phyloP scores from a whole-genome alignment of 495 filamentous ascomycete species.

The Lophium mytilinum region DNA sequence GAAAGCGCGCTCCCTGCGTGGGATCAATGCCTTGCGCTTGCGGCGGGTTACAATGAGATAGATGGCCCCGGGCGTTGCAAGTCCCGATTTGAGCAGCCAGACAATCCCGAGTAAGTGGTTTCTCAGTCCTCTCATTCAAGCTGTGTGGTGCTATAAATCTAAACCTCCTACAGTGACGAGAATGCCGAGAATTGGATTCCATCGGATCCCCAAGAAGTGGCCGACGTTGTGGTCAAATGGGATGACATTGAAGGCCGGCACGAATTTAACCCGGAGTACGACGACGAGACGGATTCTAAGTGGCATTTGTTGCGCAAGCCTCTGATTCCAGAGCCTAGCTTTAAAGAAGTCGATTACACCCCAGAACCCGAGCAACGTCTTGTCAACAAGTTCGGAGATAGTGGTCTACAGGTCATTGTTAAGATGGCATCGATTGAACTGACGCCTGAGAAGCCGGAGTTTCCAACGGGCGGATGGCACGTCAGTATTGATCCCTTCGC shows the following conservation, averaged over 20 bases:
- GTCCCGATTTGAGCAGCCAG: constrained; percentile 5
- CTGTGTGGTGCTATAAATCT: neutral
- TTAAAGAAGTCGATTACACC: constrained; percentile 11
- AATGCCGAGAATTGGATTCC: constrained; percentile 7
- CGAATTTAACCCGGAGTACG: neutral
- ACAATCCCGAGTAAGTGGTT: constrained; percentile 7
- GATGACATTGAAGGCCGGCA: neutral
- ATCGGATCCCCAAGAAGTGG: constrained; percentile 3
- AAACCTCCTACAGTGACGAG: constrained; percentile 5
- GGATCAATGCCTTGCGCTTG: constrained; percentile 26
- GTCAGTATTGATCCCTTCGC: neutral
- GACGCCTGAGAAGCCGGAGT: constrained; percentile 47
- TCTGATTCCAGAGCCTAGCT: constrained; percentile 4
- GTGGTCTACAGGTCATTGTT: constrained; percentile 52
- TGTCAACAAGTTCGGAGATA: neutral
- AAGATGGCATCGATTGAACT: constrained; percentile 56
- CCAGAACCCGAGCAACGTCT: constrained; percentile 1
- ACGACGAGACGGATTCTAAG: constrained; percentile 10
- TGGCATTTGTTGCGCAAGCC: constrained; percentile 11
- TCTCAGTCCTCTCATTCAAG: neutral
- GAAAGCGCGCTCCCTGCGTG: constrained; percentile 45
- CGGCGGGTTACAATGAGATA: neutral
- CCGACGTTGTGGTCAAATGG: constrained; percentile 1
- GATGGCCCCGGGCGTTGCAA: constrained; percentile 5
- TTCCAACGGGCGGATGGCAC: constrained; percentile 42